Conservation (phyloP, 2,329 filamentous ascomycete genomes). For the Huntiella abstrusa region DNA sequence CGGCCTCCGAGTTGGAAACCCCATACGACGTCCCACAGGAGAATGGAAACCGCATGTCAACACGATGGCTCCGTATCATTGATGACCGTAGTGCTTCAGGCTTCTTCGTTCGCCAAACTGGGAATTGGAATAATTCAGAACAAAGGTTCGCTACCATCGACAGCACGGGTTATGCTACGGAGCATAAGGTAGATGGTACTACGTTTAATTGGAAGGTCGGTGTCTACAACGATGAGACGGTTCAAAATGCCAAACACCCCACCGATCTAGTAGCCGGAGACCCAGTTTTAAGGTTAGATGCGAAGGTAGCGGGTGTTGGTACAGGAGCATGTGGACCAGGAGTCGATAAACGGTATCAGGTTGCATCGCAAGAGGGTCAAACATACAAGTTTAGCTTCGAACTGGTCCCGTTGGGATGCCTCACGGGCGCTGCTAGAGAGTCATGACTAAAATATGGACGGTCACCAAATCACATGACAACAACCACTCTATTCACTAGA, state of each 20-base stretch:
- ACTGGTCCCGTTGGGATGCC: constrained; percentile 14
- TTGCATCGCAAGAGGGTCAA: constrained; percentile 18
- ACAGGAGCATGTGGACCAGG: constrained; percentile 30
- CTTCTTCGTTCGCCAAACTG: background rate
- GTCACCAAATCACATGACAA: too few relatives aligned
- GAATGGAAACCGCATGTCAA: constrained; percentile 43
- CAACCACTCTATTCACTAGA: too few relatives aligned
- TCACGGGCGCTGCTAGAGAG: too few relatives aligned
- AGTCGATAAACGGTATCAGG: constrained; percentile 26
- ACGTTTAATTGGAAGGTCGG: constrained; percentile 23
- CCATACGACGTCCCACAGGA: constrained; percentile 54
- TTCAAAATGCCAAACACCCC: constrained; percentile 43
- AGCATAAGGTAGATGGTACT: too few relatives aligned
- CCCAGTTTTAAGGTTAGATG: constrained; percentile 25
- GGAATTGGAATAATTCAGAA: constrained; percentile 12
- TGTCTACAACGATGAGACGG: constrained; percentile 30
- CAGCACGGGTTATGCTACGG: background rate
- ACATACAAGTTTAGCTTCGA: constrained; percentile 23
- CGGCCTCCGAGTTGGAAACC: constrained; percentile 33
- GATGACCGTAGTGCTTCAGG: background rate
- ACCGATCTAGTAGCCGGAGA: constrained; percentile 37
- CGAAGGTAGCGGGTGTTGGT: constrained; percentile 29
- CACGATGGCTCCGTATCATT: constrained; percentile 27
- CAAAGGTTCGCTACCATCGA: too few relatives aligned
- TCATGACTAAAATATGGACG: too few relatives aligned